These are phyloP conservation scores for Cryptococcus deneoformans DNA, from an alignment of 1,284 basidiomycete species.

Conservation along the genomic window DNA sequence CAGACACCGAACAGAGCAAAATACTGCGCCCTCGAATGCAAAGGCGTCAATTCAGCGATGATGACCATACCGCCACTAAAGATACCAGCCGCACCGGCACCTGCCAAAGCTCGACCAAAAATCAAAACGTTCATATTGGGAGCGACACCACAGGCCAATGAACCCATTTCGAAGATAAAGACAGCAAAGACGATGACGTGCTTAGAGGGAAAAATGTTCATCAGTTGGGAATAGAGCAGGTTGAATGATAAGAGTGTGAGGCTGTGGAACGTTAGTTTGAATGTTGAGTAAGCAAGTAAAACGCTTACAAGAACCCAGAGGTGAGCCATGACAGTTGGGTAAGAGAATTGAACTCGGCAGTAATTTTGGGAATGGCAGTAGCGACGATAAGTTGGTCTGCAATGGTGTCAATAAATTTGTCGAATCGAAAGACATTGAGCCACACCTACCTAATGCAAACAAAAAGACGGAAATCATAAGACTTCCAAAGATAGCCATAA, in stretches of 20 bases:
- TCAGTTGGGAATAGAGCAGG: constrained; percentile 48
- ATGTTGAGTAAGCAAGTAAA: background rate
- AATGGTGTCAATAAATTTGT: background rate
- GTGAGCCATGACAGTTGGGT: constrained; percentile 50
- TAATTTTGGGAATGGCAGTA: constrained; percentile 48
- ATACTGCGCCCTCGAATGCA: constrained; percentile 40
- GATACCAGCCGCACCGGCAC: constrained; percentile 55
- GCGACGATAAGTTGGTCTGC: constrained; percentile 52
- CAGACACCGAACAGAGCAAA: constrained; percentile 36
- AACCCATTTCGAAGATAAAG: constrained; percentile 55
- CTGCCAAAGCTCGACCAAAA: constrained; percentile 54
- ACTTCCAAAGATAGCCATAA: constrained; percentile 35
- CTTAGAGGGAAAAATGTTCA: constrained; percentile 49
- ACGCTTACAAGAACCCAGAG: constrained; percentile 39
- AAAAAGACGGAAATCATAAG: constrained; percentile 41
- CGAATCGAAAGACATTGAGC: no score
- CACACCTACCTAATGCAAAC: constrained; percentile 29
- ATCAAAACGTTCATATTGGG: constrained; percentile 52
- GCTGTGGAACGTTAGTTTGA: constrained; percentile 18
- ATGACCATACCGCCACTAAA: constrained; percentile 43
- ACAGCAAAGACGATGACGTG: constrained; percentile 51
- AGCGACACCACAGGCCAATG: constrained; percentile 56
- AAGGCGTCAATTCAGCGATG: constrained; percentile 39
- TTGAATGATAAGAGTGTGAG: constrained; percentile 49
- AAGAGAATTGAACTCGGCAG: constrained; percentile 50